Evolutionary conservation across 1,284 basidiomycete species (phyloP).

Genomic region (Pseudozyma sp.): DNA sequence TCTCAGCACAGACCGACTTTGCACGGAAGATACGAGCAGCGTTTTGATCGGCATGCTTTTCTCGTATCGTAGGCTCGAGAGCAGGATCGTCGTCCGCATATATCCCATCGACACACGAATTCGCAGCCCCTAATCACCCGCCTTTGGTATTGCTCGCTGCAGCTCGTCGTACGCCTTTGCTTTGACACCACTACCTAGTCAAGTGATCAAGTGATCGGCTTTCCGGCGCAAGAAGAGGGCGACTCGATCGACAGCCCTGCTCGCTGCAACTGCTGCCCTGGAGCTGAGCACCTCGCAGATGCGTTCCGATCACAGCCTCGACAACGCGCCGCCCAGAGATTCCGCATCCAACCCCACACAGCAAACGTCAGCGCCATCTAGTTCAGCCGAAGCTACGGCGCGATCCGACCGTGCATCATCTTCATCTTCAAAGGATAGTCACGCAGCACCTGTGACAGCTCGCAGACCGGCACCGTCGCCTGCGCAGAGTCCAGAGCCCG

Average conservation of each 20-base stretch:
- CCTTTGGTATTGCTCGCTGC: no score
- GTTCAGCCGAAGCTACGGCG: not conserved
- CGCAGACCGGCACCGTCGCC: slow-evolving; percentile 35
- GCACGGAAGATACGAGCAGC: not conserved
- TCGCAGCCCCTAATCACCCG: no score
- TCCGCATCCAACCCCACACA: slow-evolving; percentile 4
- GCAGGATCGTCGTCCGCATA: no score
- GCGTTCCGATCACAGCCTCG: slow-evolving; percentile 18
- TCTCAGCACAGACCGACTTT: slow-evolving; percentile 16
- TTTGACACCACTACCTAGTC: no score
- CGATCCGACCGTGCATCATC: slow-evolving; percentile 3
- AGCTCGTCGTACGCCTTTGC: no score
- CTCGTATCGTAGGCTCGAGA: no score
- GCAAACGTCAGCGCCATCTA: not conserved
- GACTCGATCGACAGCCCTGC: slow-evolving; percentile 1
- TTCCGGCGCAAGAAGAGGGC: not conserved
- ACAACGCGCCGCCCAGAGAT: slow-evolving; percentile 13
- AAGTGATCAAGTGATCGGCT: no score
- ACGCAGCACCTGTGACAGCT: not conserved
- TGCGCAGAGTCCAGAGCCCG: slow-evolving; percentile 25
- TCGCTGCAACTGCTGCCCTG: slow-evolving; percentile 2
- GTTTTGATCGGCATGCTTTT: no score
- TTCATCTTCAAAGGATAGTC: not conserved
- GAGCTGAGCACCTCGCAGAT: slow-evolving; percentile 21
- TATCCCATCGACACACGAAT: no score